Evolutionary conservation across 192 early-diverging fungal species (phyloP).

Genomic region (Linnemannia exigua): DNA sequence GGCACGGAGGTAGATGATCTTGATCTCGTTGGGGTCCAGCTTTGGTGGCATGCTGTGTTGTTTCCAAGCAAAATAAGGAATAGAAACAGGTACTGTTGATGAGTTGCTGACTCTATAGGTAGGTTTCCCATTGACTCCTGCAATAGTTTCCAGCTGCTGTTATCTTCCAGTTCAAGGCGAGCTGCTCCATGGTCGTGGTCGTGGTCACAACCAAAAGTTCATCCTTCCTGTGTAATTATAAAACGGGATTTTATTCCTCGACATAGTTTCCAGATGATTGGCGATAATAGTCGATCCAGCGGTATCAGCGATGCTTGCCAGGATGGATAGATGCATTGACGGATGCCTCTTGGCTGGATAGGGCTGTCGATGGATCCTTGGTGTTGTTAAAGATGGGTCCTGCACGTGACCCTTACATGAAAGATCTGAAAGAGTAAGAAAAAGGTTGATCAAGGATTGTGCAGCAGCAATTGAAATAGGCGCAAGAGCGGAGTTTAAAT

Average conservation of each 20-base stretch:
- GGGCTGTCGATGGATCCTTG: constrained; percentile 67
- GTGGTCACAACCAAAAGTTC: not conserved
- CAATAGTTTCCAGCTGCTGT: not conserved
- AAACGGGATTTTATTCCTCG: not conserved
- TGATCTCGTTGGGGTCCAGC: constrained; percentile 86
- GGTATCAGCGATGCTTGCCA: not conserved
- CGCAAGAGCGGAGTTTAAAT: not conserved
- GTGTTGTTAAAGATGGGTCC: not conserved
- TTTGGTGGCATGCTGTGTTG: constrained; percentile 86
- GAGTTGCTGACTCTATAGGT: constrained; percentile 17
- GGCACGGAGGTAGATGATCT: constrained; percentile 92
- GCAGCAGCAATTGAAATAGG: not conserved
- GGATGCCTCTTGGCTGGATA: constrained; percentile 14
- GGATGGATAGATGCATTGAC: constrained; percentile 56
- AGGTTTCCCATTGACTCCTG: not conserved
- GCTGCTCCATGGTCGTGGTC: not conserved
- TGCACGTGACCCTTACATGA: constrained; percentile 10
- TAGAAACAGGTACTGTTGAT: constrained; percentile 98
- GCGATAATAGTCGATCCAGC: not conserved
- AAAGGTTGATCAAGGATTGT: not conserved
- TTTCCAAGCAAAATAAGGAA: not conserved
- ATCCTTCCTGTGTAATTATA: not conserved
- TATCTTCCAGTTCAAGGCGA: not conserved
- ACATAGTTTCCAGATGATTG: not conserved
- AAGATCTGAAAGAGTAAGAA: constrained; percentile 13